Base-by-base conservation (phyloP, 805 yeast genomes). In the Starmerella geochares region DNA sequence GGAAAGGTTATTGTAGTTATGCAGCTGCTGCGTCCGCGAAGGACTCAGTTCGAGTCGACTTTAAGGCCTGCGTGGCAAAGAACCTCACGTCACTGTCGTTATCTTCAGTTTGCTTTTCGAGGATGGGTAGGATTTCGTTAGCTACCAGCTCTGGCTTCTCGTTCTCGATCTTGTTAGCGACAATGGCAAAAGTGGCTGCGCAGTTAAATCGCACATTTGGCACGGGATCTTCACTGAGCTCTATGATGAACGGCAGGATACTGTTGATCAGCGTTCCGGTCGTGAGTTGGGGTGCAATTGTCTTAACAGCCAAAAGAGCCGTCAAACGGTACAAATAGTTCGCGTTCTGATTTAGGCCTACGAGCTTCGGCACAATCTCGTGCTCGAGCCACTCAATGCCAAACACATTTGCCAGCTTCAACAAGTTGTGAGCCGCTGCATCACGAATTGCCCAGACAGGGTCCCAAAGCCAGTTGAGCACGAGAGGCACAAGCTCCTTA, bases 381-480 rank as follows among this genome's bases (percentile, higher is more conserved):
- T 71, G 70, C 64, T 86, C 80, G 42, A 96, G 90, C 99, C 99
- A 92, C 33, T 80, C 80, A 32, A 88, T 80, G 28, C 97, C 98
- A 68, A 92, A 92, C 32, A 86, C 86, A 57, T 76, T 77, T 4
- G 96, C 80, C 60, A 92, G 73, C 58, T 82, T 80, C 58, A 77
- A 80, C 58, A 92, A 71, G 66, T 88, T 92, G 50, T 73, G 71
- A 28, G 92, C 94, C 0, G 97, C 97, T 9, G 98, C 98, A 58
- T 86, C 94, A 67, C 99, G 80, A 54, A 92, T 88, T 4, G 97
- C 88, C 68, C 79, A 92, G 35, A 92, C 98, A 4, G 88, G 84
- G 69, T 92, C 99, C 95, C 96, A 88, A 57, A 92, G 73, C 97
- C 98, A 92, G n/a, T 88, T 83, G 77, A 92, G 77, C 62, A 96